These are phyloP conservation scores for Cajanus cajan DNA, from an alignment of 306 rosid genomes.

Conservation along the genomic window DNA sequence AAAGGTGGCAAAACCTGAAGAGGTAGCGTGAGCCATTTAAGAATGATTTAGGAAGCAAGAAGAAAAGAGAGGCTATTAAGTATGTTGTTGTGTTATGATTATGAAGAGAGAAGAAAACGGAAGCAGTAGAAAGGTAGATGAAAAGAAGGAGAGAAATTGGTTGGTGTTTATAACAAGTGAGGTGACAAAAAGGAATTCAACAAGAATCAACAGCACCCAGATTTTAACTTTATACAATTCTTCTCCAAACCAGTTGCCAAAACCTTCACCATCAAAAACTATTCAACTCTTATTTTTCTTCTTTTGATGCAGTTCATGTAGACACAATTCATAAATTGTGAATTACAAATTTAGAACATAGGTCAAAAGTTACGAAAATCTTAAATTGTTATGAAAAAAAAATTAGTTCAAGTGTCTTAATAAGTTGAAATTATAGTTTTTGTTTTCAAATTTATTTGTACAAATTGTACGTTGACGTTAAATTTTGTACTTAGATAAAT, in stretches of 20 bases:
- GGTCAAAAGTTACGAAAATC: background rate
- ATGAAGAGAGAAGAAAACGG: background rate
- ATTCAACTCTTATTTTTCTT: background rate
- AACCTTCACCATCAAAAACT: background rate
- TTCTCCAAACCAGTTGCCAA: constrained; percentile 9
- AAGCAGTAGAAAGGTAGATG: constrained; percentile 18
- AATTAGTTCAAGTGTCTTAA: background rate
- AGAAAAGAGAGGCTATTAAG: constrained; percentile 36
- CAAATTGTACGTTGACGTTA: background rate
- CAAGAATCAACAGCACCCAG: constrained; percentile 20
- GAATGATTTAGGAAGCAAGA: background rate
- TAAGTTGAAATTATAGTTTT: background rate
- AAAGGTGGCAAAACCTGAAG: constrained; percentile 51
- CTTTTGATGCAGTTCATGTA: background rate
- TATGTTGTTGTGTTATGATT: background rate
- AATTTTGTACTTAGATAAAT: background rate
- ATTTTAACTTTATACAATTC: constrained; percentile 13
- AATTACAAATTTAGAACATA: background rate
- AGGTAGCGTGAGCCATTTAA: constrained; percentile 51
- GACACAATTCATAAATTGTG: background rate
- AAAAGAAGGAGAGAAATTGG: constrained; percentile 39
- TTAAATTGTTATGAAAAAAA: background rate
- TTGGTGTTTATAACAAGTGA: constrained; percentile 16
- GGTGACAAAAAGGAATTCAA: constrained; percentile 22
- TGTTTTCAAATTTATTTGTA: background rate